Percentiles rank a stretch among this genome's conserved stretches.
Evolutionary conservation across 805 yeast genomes (phyloP).

Genomic region (Hanseniaspora mollemarum): DNA sequence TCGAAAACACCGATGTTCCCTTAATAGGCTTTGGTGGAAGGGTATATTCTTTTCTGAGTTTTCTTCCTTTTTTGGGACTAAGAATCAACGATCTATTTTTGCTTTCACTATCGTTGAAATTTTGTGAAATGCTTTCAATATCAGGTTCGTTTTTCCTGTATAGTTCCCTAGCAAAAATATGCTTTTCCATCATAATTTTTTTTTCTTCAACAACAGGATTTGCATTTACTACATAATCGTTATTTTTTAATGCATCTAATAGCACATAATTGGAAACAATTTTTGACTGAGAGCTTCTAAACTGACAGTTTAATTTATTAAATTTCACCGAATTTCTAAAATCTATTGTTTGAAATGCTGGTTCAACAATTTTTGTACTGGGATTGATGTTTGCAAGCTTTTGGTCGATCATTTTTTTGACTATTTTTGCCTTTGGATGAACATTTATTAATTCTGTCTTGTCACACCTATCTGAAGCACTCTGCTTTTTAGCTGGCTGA

Average conservation of each 20-base stretch:
- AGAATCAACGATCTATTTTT: too few species aligned
- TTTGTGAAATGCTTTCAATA: background rate
- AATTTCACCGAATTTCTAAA: background rate
- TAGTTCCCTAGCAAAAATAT: conserved; percentile 6
- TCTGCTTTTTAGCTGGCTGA: background rate
- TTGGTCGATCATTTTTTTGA: conserved; percentile 4
- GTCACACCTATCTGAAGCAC: background rate
- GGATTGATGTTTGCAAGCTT: conserved; percentile 12
- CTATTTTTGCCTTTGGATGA: background rate
- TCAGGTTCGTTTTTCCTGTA: background rate
- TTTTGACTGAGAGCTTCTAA: background rate
- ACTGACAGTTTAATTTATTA: background rate
- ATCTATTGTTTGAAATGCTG: conserved; percentile 4
- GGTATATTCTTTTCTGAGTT: conserved; percentile 16
- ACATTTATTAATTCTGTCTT: background rate
- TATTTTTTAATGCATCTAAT: background rate
- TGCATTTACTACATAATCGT: background rate
- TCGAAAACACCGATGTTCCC: background rate
- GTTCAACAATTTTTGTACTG: conserved; percentile 9
- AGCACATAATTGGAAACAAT: too few species aligned
- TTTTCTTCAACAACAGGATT: conserved; percentile 2
- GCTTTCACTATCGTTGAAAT: background rate
- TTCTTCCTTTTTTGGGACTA: conserved; percentile 14
- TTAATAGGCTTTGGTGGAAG: conserved; percentile 16
- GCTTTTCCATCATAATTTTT: background rate